phyloP scores from a whole-genome alignment of 805 yeast species.

The Jamesozyma piceae region DNA sequence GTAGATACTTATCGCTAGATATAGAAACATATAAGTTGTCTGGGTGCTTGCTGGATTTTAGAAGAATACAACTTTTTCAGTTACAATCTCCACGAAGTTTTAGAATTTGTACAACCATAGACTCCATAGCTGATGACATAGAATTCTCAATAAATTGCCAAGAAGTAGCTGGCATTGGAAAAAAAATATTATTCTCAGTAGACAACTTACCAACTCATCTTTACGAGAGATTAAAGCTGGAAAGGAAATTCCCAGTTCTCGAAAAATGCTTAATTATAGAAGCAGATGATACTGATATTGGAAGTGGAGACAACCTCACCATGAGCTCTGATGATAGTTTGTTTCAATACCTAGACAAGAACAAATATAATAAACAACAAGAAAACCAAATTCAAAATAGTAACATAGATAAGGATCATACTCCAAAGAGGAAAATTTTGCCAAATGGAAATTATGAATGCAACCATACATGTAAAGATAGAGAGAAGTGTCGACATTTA shows the following conservation, averaged over 20 bases:
- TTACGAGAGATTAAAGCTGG: not conserved
- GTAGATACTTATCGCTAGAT: constrained; percentile 26
- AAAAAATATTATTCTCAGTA: constrained; percentile 5
- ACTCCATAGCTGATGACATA: constrained; percentile 16
- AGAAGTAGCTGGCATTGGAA: constrained; percentile 30
- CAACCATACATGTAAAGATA: constrained; percentile 35
- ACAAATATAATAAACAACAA: not conserved
- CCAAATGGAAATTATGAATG: constrained; percentile 33
- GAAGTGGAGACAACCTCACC: not conserved
- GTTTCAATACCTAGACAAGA: constrained; percentile 11
- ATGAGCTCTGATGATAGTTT: constrained; percentile 18
- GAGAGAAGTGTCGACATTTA: constrained; percentile 35
- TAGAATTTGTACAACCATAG: constrained; percentile 18
- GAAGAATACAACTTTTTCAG: constrained; percentile 31
- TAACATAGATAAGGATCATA: not conserved
- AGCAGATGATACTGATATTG: not conserved
- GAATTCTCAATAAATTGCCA: constrained; percentile 31
- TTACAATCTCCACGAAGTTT: constrained; percentile 23
- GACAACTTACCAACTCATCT: constrained; percentile 5
- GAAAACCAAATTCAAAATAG: not conserved
- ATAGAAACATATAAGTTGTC: constrained; percentile 24
- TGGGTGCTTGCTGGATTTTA: constrained; percentile 37
- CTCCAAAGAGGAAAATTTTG: constrained; percentile 8
- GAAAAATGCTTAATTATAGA: constrained; percentile 5
- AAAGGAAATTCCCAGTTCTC: not conserved